Evolutionary conservation across 345 rosid species (phyloP), one percentile per base, ranked within the genome.

Genomic region (Salix udensis): DNA sequence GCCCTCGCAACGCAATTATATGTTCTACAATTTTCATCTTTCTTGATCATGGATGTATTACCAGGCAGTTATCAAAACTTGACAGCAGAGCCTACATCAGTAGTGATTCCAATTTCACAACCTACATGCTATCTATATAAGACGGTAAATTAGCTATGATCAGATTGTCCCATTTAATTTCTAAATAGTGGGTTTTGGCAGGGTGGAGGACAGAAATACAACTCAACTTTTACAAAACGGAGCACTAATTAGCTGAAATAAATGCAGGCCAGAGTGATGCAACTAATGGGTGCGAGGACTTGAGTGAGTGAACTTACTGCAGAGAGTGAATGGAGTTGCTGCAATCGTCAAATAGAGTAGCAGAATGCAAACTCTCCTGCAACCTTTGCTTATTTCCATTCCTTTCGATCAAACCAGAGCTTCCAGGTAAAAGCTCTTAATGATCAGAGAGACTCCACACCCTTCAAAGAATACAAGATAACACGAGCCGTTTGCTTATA

Each of bases 301-400:
- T 14, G 50, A 46, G 50, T 3, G 52, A 15, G 46, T 0, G 14
- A 53, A 37, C 81, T 88, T 85, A 91, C 96, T 90, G 61, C 81
- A 83, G 18, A 74, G 84, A 72, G 74, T 73, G 84, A 86, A 73
- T 76, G 79, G 40, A 55, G 76, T 68, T 76, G 90, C 52, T 34
- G 86, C 75, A 81, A 84, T 55, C 65, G 86, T 67, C 24, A 88
- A 67, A 67, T 66, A 85, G 26, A 88, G 79, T 31, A 89, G 81
- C n/a, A 85, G 76, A 74, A 74, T 68, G 67, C 68, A 77, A 44
- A 48, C 66, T 74, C 80, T 67, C 21, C 12, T 67, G 74, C 36
- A 67, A 7, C 26, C 74, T 34, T 31, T 73, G 62, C 28, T 77
- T 40, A 64, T 69, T 67, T 76, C 85, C 92, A 89, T 91, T 58